Evolutionary conservation across 1,284 basidiomycete genomes (phyloP).

Genomic region (Irpex lacteus): DNA sequence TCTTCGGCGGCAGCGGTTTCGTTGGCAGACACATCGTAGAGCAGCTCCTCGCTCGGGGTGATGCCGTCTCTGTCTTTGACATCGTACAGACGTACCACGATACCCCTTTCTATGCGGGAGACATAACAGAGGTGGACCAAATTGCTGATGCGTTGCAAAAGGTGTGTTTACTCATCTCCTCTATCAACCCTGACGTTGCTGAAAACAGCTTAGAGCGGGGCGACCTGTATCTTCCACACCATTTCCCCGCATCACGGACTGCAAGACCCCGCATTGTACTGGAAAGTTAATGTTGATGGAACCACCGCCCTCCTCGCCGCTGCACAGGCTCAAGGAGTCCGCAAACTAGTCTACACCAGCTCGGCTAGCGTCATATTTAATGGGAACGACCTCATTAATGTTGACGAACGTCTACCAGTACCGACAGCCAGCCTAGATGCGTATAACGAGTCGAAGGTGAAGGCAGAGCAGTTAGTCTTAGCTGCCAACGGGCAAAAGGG

Average conservation of each 20-base stretch:
- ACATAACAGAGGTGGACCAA: constrained; percentile 77
- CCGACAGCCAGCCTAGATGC: constrained; percentile 82
- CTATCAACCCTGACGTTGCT: constrained; percentile 10
- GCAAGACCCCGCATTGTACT: constrained; percentile 74
- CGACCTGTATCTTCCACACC: constrained; percentile 93
- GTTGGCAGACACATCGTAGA: constrained; percentile 89
- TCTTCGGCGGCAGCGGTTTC: constrained; percentile 92
- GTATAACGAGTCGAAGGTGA: constrained; percentile 96
- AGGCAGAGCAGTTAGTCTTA: constrained; percentile 84
- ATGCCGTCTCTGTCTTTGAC: constrained; percentile 84
- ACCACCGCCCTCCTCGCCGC: constrained; percentile 86
- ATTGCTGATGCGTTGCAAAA: constrained; percentile 72
- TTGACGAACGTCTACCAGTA: constrained; percentile 85
- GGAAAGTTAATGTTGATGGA: constrained; percentile 93
- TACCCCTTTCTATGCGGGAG: constrained; percentile 82
- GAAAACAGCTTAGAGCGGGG: constrained; percentile 52
- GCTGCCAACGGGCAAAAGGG: constrained; percentile 83
- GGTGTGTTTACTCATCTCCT: constrained; percentile 40
- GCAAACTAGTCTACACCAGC: constrained; percentile 93
- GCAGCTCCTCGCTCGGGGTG: constrained; percentile 74
- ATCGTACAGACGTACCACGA: constrained; percentile 87
- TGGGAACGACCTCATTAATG: constrained; percentile 78
- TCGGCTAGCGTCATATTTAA: constrained; percentile 94
- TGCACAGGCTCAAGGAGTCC: constrained; percentile 68
- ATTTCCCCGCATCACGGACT: constrained; percentile 86